Evolutionary conservation across 768 basidiomycete species (phyloP).

Genomic region (Termitomyces sp.): DNA sequence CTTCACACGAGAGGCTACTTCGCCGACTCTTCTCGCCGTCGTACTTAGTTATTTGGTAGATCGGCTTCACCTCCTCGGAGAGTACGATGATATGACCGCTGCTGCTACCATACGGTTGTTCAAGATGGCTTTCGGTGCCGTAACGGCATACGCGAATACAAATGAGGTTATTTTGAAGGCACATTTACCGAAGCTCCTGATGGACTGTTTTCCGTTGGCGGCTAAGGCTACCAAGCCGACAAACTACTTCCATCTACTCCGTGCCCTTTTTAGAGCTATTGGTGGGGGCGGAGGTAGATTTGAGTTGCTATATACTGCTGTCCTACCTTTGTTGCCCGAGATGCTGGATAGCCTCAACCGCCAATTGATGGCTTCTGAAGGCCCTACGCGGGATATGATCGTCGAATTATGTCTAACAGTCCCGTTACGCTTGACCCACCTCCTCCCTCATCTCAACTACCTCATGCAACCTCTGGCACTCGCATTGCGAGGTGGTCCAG

Average conservation of each 20-base stretch:
- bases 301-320: constrained; percentile 92
- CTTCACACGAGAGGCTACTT: constrained; percentile 69
- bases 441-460: constrained; percentile 91
- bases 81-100: constrained; percentile 76
- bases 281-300: constrained; percentile 90
- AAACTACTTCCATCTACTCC: constrained; percentile 88
- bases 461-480: constrained; percentile 95
- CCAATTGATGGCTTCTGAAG: constrained; percentile 80
- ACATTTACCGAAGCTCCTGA: constrained; percentile 87
- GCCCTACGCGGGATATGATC: constrained; percentile 83
- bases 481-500: constrained; percentile 80
- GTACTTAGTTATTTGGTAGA: constrained; percentile 83
- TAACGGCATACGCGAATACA: constrained; percentile 58
- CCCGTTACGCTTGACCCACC: constrained; percentile 89
- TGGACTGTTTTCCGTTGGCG: constrained; percentile 94
- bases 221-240: constrained; percentile 87
- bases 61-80: constrained; percentile 76
- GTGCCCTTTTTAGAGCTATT: constrained; percentile 89
- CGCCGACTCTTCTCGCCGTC: constrained; percentile 82
- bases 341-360: constrained; percentile 94
- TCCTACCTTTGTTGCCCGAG: constrained; percentile 91
- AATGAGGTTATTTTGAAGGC: constrained; percentile 95
- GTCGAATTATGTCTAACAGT: constrained; percentile 97
- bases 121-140: constrained; percentile 93
- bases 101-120: constrained; percentile 85